Conservation (phyloP, 371 early-diverging fungal species). For the Syncephalastrum contaminatum region DNA sequence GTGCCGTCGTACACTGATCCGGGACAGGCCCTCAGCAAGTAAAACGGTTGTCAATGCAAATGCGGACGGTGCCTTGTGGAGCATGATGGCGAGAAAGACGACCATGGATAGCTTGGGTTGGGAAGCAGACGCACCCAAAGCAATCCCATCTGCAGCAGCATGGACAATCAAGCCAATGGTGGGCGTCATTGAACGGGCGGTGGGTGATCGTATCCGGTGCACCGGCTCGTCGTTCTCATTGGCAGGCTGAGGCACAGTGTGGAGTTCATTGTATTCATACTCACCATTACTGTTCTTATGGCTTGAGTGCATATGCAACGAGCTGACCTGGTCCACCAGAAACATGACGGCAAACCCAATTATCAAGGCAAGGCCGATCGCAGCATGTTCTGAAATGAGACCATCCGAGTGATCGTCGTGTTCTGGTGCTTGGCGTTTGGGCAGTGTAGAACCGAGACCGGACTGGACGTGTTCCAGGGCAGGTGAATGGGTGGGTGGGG, state of each 20-base stretch:
- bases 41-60: slow-evolving; percentile 88
- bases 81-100: slow-evolving; percentile 93
- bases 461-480: too few relatives aligned
- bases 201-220: slow-evolving; percentile 6
- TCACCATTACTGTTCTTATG: slow-evolving; percentile 6
- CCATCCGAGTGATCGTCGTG: slow-evolving; percentile 7
- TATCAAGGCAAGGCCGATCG: slow-evolving; percentile 77
- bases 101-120: slow-evolving; percentile 76
- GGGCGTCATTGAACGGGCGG: slow-evolving; percentile 32
- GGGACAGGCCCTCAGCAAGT: slow-evolving; percentile 68
- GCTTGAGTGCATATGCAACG: slow-evolving; percentile 46
- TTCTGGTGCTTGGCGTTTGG: not conserved
- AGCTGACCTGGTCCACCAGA: slow-evolving; percentile 58
- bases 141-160: slow-evolving; percentile 94
- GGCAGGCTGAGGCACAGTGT: not conserved
- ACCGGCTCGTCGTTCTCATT: not conserved
- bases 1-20: slow-evolving; percentile 69
- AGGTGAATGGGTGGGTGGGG: too few relatives aligned
- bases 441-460: too few relatives aligned
- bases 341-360: slow-evolving; percentile 93
- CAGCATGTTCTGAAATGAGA: slow-evolving; percentile 49
- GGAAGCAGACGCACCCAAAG: slow-evolving; percentile 78
- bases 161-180: slow-evolving; percentile 91
- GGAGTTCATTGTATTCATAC: slow-evolving; percentile 17
- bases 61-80: slow-evolving; percentile 95